A percentile compares a stretch with the other conserved stretches of the same genome.
Evolutionary conservation across 768 basidiomycete genomes (phyloP).

Genomic region (Suillus sp.): DNA sequence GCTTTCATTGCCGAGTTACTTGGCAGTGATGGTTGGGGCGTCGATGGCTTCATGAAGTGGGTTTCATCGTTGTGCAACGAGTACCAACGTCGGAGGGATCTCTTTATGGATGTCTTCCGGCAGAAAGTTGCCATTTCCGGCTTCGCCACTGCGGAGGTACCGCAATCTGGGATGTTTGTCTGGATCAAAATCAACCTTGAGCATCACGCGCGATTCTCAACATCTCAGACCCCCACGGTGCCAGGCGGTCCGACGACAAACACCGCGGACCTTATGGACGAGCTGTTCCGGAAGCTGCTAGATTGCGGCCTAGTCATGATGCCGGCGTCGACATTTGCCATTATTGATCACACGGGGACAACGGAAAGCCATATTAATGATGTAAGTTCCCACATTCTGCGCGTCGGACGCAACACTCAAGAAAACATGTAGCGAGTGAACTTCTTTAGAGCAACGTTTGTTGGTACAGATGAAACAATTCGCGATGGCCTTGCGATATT

Average conservation of each 20-base stretch:
- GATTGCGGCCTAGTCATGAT: slow-evolving; percentile 48
- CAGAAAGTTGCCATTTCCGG: slow-evolving; percentile 36
- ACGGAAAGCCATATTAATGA: slow-evolving; percentile 38
- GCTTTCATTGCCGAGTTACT: slow-evolving; percentile 48
- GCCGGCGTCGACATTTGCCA: slow-evolving; percentile 49
- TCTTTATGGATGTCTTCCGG: slow-evolving; percentile 45
- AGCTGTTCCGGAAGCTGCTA: slow-evolving; percentile 45
- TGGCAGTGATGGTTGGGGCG: slow-evolving; percentile 43
- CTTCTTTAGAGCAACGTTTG: slow-evolving; percentile 50
- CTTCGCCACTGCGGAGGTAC: slow-evolving; percentile 36
- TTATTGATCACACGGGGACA: slow-evolving; percentile 33
- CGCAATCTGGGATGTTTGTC: slow-evolving; percentile 57
- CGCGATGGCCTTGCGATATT: slow-evolving; percentile 44
- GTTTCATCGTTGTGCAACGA: slow-evolving; percentile 47
- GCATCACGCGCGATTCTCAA: slow-evolving; percentile 42
- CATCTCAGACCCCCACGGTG: slow-evolving; percentile 19
- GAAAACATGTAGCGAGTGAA: slow-evolving; percentile 37
- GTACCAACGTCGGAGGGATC: slow-evolving; percentile 51
- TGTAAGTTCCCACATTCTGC: slow-evolving; percentile 35
- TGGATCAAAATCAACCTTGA: slow-evolving; percentile 51
- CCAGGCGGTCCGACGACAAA: slow-evolving; percentile 38
- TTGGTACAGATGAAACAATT: slow-evolving; percentile 50
- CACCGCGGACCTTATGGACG: slow-evolving; percentile 48
- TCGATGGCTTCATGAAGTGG: slow-evolving; percentile 50
- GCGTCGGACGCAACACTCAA: slow-evolving; percentile 9